phyloP scores from a whole-genome alignment of 176 grass and related monocot genomes.

The Bromus sterilis region DNA sequence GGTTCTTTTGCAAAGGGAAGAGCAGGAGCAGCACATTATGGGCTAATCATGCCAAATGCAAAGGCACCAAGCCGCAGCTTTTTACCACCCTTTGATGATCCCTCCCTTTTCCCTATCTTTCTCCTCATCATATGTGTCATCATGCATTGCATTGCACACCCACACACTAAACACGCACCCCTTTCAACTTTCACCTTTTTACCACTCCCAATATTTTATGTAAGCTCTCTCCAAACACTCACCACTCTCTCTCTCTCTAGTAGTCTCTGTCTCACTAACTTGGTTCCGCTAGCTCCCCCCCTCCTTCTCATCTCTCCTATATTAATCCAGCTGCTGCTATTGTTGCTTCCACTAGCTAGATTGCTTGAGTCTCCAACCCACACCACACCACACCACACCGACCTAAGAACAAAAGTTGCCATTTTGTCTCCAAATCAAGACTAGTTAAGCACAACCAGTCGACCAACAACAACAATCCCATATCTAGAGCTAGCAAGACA shows the following conservation, averaged over 20 bases:
- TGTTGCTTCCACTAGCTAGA: conserved; percentile 30
- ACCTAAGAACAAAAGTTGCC: conserved; percentile 39
- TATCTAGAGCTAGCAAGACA: conserved; percentile 12
- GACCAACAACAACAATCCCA: not conserved
- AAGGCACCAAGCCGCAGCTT: conserved; percentile 75
- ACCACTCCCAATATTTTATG: not conserved
- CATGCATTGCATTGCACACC: conserved; percentile 21
- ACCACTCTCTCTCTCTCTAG: not conserved
- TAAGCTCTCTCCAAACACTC: not conserved
- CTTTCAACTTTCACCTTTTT: conserved; percentile 53
- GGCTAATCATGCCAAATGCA: conserved; percentile 90
- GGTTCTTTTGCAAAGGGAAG: not conserved
- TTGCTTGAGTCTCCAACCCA: conserved; percentile 30
- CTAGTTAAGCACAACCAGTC: not conserved
- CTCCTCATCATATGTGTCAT: conserved; percentile 68
- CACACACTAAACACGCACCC: conserved; percentile 6
- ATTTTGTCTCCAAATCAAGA: conserved; percentile 41
- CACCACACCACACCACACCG: too few relatives aligned
- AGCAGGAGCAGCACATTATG: conserved; percentile 56
- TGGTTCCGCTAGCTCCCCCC: not conserved
- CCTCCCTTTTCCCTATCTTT: conserved; percentile 23
- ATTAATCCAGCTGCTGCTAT: conserved; percentile 29
- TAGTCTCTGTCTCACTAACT: not conserved
- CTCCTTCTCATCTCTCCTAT: not conserved
- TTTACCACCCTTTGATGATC: conserved; percentile 22